Conservation (phyloP, 2,329 filamentous ascomycete genomes). For the Alternaria sp. region DNA sequence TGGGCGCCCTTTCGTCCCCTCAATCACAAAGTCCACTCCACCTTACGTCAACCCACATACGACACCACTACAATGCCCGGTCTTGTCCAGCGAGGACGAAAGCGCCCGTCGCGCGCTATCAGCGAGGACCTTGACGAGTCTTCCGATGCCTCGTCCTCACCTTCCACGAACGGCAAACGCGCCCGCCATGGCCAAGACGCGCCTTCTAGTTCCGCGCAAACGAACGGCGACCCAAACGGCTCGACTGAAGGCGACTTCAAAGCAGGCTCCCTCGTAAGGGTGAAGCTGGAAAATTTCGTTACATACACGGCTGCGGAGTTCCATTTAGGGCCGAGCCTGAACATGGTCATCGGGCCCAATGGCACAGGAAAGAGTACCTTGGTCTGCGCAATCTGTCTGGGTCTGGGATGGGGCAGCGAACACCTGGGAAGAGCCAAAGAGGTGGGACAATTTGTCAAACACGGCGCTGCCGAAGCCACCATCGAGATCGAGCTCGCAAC, state of each 20-base stretch:
- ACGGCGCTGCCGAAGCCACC: slow-evolving; percentile 75
- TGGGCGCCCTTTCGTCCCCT: neutral
- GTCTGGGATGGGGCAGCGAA: slow-evolving; percentile 76
- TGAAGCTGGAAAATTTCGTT: slow-evolving; percentile 87
- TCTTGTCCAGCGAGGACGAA: slow-evolving; percentile 26
- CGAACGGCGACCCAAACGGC: slow-evolving; percentile 3
- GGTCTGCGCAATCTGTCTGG: slow-evolving; percentile 94
- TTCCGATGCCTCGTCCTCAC: slow-evolving; percentile 28
- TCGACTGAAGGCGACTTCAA: slow-evolving; percentile 46
- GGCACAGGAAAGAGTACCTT: slow-evolving; percentile 97
- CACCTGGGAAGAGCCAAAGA: slow-evolving; percentile 86
- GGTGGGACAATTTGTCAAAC: slow-evolving; percentile 90
- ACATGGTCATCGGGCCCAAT: slow-evolving; percentile 99
- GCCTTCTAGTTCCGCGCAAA: slow-evolving; percentile 24
- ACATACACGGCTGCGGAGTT: slow-evolving; percentile 95
- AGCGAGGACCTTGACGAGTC: slow-evolving; percentile 32
- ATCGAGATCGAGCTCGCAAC: slow-evolving; percentile 92
- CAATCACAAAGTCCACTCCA: neutral
- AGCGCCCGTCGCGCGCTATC: slow-evolving; percentile 27
- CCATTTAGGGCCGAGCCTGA: slow-evolving; percentile 86
- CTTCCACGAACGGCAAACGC: slow-evolving; percentile 41
- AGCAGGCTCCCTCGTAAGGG: slow-evolving; percentile 86
- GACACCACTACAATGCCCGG: slow-evolving; percentile 35
- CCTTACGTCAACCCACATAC: neutral
- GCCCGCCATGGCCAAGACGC: slow-evolving; percentile 39